phyloP scores from a whole-genome alignment of 371 early-diverging fungal species.

The Mucor irregularis region DNA sequence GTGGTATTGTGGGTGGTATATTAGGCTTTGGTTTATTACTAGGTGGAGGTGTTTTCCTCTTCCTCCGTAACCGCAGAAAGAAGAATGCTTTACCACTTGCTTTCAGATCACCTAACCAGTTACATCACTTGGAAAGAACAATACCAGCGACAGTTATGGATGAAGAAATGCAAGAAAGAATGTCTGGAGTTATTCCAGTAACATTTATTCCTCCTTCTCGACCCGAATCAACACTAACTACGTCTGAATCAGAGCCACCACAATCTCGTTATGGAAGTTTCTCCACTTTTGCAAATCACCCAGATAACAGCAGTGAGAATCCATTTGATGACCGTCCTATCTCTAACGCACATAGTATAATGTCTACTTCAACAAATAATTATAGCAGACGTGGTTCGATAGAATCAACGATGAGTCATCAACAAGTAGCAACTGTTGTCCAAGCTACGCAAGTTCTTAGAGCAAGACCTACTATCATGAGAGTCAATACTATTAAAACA shows the following conservation, averaged over 20 bases:
- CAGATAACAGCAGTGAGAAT: conserved; percentile 3
- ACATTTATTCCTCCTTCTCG: conserved; percentile 45
- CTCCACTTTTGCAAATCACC: conserved; percentile 7
- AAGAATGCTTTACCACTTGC: conserved; percentile 30
- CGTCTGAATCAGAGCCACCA: conserved; percentile 1
- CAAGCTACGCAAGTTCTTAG: conserved; percentile 44
- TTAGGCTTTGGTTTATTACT: conserved; percentile 27
- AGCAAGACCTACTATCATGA: conserved; percentile 48
- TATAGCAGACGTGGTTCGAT: conserved; percentile 23
- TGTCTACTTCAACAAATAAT: conserved; percentile 6
- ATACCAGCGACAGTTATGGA: conserved; percentile 1
- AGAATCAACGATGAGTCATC: conserved; percentile 25
- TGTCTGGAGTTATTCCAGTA: conserved; percentile 52
- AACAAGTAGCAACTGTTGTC: conserved; percentile 18
- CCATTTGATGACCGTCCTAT: conserved; percentile 20
- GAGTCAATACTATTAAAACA: conserved; percentile 43
- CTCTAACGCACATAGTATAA: conserved; percentile 7
- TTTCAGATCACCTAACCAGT: conserved; percentile 6
- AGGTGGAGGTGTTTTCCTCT: conserved; percentile 16
- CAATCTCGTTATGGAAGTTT: conserved; percentile 11
- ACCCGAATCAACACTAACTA: neutral
- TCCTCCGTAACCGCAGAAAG: conserved; percentile 23
- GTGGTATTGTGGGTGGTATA: conserved; percentile 42
- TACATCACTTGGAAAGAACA: neutral
- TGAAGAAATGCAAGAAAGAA: conserved; percentile 15